These are phyloP conservation scores for Chalaropsis ovoidea DNA, from an alignment of 2,329 filamentous ascomycete species.

Conservation along the genomic window DNA sequence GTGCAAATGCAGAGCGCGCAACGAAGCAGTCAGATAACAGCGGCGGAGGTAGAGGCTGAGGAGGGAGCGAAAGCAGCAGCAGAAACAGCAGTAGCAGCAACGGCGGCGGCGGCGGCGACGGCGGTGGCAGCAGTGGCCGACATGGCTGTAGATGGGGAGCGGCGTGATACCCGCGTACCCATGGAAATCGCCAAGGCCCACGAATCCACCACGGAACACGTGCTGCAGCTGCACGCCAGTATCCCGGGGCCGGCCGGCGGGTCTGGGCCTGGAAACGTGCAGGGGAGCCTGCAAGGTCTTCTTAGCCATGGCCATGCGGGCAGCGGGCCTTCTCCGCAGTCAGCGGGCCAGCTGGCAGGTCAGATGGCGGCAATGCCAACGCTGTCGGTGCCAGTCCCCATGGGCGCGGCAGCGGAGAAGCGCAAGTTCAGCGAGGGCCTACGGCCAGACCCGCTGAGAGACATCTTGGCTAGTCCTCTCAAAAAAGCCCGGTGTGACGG, in stretches of 20 bases:
- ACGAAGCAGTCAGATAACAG: background rate
- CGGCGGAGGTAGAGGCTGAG: background rate
- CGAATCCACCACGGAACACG: constrained; percentile 12
- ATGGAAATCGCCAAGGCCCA: constrained; percentile 33
- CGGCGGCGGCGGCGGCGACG: background rate
- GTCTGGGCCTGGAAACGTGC: background rate
- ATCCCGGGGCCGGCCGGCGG: background rate
- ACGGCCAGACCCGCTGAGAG: constrained; percentile 31
- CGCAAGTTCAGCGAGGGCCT: constrained; percentile 24
- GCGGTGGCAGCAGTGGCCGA: background rate
- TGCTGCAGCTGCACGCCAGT: constrained; percentile 18
- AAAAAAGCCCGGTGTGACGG: constrained; percentile 15
- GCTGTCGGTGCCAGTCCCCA: constrained; percentile 11
- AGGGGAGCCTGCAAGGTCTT: background rate
- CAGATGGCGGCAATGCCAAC: background rate
- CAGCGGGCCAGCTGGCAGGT: too few species aligned
- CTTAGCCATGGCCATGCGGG: background rate
- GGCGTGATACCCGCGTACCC: constrained; percentile 46
- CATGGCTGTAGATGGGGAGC: constrained; percentile 39
- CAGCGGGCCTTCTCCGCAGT: background rate
- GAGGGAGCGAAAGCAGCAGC: background rate
- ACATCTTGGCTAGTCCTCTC: constrained; percentile 20
- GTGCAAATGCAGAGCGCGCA: background rate
- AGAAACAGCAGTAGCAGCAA: background rate
- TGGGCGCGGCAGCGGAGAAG: constrained; percentile 23